Conservation (phyloP, 2,329 filamentous ascomycete species). For the Cadophora luteo-olivacea region DNA sequence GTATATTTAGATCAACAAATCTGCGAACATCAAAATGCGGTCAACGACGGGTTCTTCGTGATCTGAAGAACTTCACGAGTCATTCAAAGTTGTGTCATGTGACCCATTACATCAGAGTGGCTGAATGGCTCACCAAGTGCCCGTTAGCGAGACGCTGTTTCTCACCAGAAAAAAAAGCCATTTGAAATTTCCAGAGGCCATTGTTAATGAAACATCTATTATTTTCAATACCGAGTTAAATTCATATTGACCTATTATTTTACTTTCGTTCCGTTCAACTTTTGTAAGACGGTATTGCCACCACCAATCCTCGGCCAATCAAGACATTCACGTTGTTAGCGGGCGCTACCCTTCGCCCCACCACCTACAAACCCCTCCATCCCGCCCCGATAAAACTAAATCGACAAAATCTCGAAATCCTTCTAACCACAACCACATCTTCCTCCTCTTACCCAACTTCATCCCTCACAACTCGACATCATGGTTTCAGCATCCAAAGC, state of each 20-base stretch:
- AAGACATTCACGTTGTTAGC: conserved; percentile 3
- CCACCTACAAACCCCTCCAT: conserved; percentile 2
- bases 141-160: conserved; percentile 6
- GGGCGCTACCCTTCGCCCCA: conserved; percentile 5
- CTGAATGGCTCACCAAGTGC: conserved; percentile 7
- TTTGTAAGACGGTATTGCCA: background rate
- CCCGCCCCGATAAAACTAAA: conserved; percentile 8
- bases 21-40: no score
- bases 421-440: background rate
- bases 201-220: background rate
- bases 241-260: background rate
- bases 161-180: conserved; percentile 10
- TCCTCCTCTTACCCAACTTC: background rate
- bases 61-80: background rate
- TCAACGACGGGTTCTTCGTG: background rate
- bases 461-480: conserved; percentile 42
- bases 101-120: conserved; percentile 15
- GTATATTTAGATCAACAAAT: no score
- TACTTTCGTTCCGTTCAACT: background rate
- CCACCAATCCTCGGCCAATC: background rate
- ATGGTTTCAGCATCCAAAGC: conserved; percentile 76
- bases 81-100: background rate
- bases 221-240: no score
- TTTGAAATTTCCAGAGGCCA: background rate
- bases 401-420: conserved; percentile 15